Conservation (phyloP, 2,329 filamentous ascomycete species). For the Colletotrichum liriopes region DNA sequence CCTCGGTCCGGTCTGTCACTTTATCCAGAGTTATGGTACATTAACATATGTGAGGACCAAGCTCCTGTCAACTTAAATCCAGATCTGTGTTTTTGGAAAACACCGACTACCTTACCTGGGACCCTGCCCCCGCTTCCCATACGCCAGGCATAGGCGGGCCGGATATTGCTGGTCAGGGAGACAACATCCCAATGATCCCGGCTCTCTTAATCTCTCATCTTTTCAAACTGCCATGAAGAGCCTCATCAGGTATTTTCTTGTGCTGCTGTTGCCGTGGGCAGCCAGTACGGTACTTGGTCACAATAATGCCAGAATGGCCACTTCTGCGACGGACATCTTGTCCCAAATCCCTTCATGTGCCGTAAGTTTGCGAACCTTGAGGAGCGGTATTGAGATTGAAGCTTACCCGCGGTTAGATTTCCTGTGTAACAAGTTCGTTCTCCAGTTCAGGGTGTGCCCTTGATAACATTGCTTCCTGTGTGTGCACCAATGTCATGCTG, state of each 20-base stretch:
- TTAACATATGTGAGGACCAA: conserved; percentile 23
- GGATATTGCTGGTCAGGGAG: conserved; percentile 11
- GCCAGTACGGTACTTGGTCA: conserved; percentile 10
- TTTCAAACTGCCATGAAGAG: conserved; percentile 25
- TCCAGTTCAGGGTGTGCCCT: conserved; percentile 10
- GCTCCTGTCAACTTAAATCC: background rate
- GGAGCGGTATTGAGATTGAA: accelerated
- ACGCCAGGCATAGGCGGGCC: conserved; percentile 2
- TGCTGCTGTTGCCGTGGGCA: conserved; percentile 26
- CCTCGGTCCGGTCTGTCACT: conserved; percentile 3
- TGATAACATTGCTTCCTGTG: conserved; percentile 21
- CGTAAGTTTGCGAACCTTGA: background rate
- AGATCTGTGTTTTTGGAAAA: background rate
- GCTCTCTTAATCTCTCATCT: background rate
- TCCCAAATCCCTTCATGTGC: conserved; percentile 15
- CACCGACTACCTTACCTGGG: conserved; percentile 6
- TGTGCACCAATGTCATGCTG: conserved; percentile 31
- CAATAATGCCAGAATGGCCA: background rate
- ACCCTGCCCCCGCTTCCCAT: conserved; percentile 21
- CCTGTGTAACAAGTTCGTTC: conserved; percentile 11
- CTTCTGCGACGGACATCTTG: conserved; percentile 18
- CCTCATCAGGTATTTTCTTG: conserved; percentile 7
- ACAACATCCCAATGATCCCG: background rate
- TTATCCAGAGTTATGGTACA: background rate
- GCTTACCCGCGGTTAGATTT: background rate